Conservation (phyloP, 2,329 filamentous ascomycete species). For the Coleophoma cylindrospora region DNA sequence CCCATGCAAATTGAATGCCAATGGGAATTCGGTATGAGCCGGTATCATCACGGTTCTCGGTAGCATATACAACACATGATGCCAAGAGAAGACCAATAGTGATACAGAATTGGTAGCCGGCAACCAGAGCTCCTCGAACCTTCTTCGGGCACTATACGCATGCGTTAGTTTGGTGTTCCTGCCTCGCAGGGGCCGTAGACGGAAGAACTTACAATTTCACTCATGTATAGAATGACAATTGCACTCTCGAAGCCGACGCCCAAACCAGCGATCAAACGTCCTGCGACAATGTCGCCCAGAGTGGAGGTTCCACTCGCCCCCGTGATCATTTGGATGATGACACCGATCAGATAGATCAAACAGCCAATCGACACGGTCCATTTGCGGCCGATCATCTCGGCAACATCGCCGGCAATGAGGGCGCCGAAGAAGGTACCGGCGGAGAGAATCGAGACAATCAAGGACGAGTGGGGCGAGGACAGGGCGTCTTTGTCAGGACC, state of each 20-base stretch:
- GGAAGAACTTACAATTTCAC: slow-evolving; percentile 23
- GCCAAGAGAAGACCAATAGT: slow-evolving; percentile 74
- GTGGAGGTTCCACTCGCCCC: slow-evolving; percentile 31
- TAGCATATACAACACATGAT: slow-evolving; percentile 67
- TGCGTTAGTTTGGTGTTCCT: neutral
- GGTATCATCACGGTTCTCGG: slow-evolving; percentile 53
- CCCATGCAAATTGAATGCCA: slow-evolving; percentile 74
- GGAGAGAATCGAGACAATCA: slow-evolving; percentile 52
- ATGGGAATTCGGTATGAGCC: slow-evolving; percentile 78
- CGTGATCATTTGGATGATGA: slow-evolving; percentile 53
- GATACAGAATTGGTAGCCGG: slow-evolving; percentile 77
- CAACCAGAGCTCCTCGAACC: slow-evolving; percentile 71
- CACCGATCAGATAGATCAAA: slow-evolving; percentile 63
- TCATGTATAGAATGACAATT: slow-evolving; percentile 82
- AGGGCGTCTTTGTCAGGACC: slow-evolving; percentile 42
- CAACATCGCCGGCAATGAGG: slow-evolving; percentile 68
- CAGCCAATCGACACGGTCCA: slow-evolving; percentile 68
- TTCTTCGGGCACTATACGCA: slow-evolving; percentile 48
- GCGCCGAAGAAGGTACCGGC: slow-evolving; percentile 71
- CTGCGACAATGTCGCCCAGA: slow-evolving; percentile 63
- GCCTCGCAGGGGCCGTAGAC: neutral
- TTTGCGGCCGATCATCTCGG: slow-evolving; percentile 68
- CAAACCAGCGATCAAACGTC: slow-evolving; percentile 69
- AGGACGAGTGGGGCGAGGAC: slow-evolving; percentile 69
- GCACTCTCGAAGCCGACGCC: slow-evolving; percentile 78